A percentile compares a stretch with the other conserved stretches of the same genome.
phyloP scores from a whole-genome alignment of 2,329 filamentous ascomycete species.

The Apiospora saccharicola region DNA sequence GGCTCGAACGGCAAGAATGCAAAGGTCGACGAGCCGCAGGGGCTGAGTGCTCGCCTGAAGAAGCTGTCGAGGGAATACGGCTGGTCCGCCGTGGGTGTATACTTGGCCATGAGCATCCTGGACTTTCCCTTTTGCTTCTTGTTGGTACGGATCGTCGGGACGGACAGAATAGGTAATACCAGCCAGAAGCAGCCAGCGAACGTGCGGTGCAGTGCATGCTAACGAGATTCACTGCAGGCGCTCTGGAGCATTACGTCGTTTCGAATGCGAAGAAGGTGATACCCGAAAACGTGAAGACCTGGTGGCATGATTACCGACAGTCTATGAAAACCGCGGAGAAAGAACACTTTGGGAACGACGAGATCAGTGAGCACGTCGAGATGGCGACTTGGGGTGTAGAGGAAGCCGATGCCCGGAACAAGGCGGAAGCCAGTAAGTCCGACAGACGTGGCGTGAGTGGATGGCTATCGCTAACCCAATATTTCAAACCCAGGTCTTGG shows the following conservation, averaged over 20 bases:
- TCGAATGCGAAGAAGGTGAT: conserved; percentile 65
- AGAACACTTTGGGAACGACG: conserved; percentile 51
- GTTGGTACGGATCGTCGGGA: conserved; percentile 81
- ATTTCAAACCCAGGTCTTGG: conserved; percentile 58
- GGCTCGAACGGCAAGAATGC: background rate
- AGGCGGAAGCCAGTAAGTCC: conserved; percentile 77
- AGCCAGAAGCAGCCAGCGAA: background rate
- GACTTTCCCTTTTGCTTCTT: conserved; percentile 97
- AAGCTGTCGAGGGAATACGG: conserved; percentile 92
- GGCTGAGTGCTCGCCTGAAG: conserved; percentile 76
- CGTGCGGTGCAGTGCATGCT: background rate
- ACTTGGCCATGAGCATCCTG: conserved; percentile 79
- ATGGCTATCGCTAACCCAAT: background rate
- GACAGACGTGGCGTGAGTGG: background rate
- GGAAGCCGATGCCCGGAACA: conserved; percentile 67
- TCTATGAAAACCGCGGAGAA: conserved; percentile 55
- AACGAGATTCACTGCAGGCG: conserved; percentile 48
- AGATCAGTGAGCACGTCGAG: conserved; percentile 55
- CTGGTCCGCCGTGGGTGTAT: conserved; percentile 92
- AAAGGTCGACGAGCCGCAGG: conserved; percentile 34
- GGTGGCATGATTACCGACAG: conserved; percentile 57
- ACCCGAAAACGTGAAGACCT: conserved; percentile 64
- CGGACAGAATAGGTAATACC: conserved; percentile 80
- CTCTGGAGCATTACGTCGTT: conserved; percentile 72
- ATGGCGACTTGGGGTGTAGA: conserved; percentile 67